Base-by-base conservation (phyloP, 257 asterid genomes). In the Solanum pimpinellifolium region DNA sequence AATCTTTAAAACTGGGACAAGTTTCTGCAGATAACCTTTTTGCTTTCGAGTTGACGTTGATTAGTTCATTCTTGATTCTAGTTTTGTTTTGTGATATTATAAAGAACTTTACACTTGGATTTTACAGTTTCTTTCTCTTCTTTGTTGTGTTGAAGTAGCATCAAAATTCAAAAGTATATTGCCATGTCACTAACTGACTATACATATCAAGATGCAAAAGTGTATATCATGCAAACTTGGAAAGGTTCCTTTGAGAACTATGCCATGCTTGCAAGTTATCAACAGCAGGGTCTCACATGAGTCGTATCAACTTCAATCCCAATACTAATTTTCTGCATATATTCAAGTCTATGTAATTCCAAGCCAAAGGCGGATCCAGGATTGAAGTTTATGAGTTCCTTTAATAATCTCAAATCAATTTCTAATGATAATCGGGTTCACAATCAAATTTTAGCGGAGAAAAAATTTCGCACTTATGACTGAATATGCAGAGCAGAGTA, bases 1-100 rank as follows among this genome's bases (percentile, higher is more conserved):
- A 89, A 88, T 91, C 93, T 91, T 68, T 93, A 91, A 46, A 20
- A 72, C 66, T 46, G 52, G 47, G 66, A 23, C 41, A 15, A 23
- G 25, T 77, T 44, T 33, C 65, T 77, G 39, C 84, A 77, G 84
- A 42, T 42, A 42, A 77, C 60, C 62, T 25, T 77, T 42, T 77
- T 77, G 37, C 60, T 77, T 77, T 77, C 23, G 8, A n/a, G 35
- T 21, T 77, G 23, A 42, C 41, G 25, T 13, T 5, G 84, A 25
- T 44, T 46, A 14, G 84, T 5, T 77, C 65, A 77, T 77, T 77
- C 84, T 77, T 77, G 65, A 44, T 44, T 44, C 60, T 44, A 77
- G 35, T 44, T 12, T 31, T 42, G 20, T 76, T n/a, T n/a, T 76
- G 21, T 76, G 59, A n/a, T 41, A 41, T n/a, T 2, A 20, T 13